phyloP scores from a whole-genome alignment of 1,284 basidiomycete genomes.

The Phaffia rhodozyma region DNA sequence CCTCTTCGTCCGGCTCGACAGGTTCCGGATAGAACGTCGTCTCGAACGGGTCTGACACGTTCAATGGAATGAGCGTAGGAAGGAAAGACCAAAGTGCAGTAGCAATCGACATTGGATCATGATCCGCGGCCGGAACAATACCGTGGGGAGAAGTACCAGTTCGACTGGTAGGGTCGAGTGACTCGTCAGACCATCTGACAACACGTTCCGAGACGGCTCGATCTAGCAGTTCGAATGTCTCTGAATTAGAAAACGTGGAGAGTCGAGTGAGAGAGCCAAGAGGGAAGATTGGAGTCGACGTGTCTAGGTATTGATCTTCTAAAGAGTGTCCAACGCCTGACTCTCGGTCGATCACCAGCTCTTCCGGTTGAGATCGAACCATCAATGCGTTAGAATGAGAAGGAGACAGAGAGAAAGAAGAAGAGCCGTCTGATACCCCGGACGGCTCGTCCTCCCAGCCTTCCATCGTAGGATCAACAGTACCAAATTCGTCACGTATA shows the following conservation, averaged over 20 bases:
- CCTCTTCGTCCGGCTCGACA: neutral
- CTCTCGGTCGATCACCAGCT: neutral
- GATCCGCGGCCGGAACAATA: neutral
- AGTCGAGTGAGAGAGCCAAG: slow-evolving; percentile 10
- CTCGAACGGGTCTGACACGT: slow-evolving; percentile 11
- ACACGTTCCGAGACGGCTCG: slow-evolving; percentile 3
- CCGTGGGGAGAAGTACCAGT: neutral
- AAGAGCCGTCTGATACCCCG: no score
- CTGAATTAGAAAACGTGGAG: neutral
- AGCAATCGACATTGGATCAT: neutral
- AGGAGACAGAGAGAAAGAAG: no score
- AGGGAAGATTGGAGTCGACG: slow-evolving; percentile 8
- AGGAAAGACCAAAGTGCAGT: slow-evolving; percentile 4
- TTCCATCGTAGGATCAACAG: no score
- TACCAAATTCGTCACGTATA: no score
- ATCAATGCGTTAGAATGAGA: no score
- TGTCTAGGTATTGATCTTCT: neutral
- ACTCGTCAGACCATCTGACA: slow-evolving; percentile 9
- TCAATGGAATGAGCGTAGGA: neutral
- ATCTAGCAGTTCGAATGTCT: slow-evolving; percentile 11
- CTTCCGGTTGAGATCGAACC: neutral
- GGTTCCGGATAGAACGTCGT: slow-evolving; percentile 6
- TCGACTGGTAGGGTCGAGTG: no score
- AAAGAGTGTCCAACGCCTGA: neutral
- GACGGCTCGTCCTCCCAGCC: neutral